Conservation (phyloP, 1,284 basidiomycete species). For the Puccinia coronata region DNA sequence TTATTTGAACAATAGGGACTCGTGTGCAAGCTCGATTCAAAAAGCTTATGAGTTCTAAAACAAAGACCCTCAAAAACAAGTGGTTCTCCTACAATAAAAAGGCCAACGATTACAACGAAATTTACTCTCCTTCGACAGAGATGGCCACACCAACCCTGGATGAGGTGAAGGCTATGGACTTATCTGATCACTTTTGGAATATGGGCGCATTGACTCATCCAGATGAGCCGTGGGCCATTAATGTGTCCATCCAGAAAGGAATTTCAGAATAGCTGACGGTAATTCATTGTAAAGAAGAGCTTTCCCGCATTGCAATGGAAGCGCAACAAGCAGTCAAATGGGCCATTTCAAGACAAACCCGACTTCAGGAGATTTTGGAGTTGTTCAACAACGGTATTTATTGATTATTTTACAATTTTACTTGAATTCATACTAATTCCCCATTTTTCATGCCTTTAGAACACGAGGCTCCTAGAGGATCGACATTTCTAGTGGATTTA, state of each 20-base stretch:
- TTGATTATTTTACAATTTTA: background rate
- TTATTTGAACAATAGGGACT: background rate
- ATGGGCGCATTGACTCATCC: background rate
- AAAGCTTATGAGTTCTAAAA: background rate
- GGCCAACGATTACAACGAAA: background rate
- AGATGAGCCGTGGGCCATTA: constrained; percentile 1
- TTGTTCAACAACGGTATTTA: background rate
- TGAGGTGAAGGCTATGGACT: background rate
- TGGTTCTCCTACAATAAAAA: background rate
- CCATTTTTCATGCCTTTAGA: background rate
- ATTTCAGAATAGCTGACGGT: background rate
- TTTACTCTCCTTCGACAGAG: background rate
- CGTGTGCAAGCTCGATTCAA: background rate
- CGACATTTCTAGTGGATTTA: background rate
- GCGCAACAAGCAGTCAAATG: constrained; percentile 4
- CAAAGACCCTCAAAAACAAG: background rate
- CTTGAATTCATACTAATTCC: too few relatives aligned
- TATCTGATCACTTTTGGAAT: too few relatives aligned
- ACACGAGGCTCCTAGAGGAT: background rate
- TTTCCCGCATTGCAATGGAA: background rate
- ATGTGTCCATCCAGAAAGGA: background rate
- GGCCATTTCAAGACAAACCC: background rate
- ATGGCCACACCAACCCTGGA: background rate
- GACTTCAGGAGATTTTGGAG: background rate
- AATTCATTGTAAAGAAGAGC: background rate